These are phyloP conservation scores for Globisporangium uncinulatum DNA, from an alignment of 352 stramenopile genomes.

Conservation along the genomic window DNA sequence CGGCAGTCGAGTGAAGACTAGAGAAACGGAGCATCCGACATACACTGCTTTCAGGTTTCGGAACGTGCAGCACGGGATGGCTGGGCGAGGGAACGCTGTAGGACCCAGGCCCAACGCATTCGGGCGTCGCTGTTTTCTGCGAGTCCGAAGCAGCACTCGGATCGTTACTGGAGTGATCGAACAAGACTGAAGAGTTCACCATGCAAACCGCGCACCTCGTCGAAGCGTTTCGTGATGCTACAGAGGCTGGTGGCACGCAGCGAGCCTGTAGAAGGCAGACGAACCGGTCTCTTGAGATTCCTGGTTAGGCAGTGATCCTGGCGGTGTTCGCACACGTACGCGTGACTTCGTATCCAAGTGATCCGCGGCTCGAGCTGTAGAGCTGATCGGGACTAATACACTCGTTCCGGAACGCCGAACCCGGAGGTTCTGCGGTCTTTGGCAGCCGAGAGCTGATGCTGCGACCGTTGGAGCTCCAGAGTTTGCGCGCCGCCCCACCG, in stretches of 20 bases:
- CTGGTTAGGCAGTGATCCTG: background rate
- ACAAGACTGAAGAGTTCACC: background rate
- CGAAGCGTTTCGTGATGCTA: slow-evolving; percentile 58
- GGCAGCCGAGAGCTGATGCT: slow-evolving; percentile 38
- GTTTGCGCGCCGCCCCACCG: slow-evolving; percentile 37
- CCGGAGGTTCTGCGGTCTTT: slow-evolving; percentile 49
- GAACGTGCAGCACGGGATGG: slow-evolving; percentile 3
- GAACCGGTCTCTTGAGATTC: background rate
- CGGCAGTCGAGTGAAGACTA: background rate
- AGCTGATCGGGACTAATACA: slow-evolving; percentile 54
- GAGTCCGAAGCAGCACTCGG: background rate
- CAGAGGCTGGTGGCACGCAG: slow-evolving; percentile 64
- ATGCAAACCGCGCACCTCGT: slow-evolving; percentile 5
- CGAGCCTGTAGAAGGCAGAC: slow-evolving; percentile 25
- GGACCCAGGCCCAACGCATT: slow-evolving; percentile 48
- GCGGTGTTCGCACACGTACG: slow-evolving; percentile 17
- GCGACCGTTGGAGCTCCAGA: slow-evolving; percentile 42
- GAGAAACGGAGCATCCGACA: background rate
- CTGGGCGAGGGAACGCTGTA: slow-evolving; percentile 33
- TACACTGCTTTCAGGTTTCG: slow-evolving; percentile 4
- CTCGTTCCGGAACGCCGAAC: slow-evolving; percentile 62
- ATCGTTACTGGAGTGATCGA: background rate
- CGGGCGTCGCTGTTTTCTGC: slow-evolving; percentile 40
- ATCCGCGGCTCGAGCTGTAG: slow-evolving; percentile 54
- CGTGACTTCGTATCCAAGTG: slow-evolving; percentile 61